Conservation (phyloP, 768 basidiomycete genomes). For the Tulasnella sp. region DNA sequence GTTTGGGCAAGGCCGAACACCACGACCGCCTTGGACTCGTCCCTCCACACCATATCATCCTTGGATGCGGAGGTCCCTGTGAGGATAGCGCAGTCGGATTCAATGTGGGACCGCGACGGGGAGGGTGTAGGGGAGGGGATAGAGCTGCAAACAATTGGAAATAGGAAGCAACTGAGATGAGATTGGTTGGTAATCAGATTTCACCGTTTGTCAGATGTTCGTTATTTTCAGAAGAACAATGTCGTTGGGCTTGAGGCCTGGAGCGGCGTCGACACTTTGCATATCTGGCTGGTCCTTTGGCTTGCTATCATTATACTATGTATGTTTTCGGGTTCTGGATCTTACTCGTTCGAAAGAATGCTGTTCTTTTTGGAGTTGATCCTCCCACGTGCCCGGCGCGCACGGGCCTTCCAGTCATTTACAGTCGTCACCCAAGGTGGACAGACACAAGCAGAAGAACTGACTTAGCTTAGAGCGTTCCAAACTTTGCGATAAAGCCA, state of each 20-base stretch:
- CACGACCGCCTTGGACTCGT: neutral
- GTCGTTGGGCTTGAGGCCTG: too few relatives aligned
- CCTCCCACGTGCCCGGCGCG: too few relatives aligned
- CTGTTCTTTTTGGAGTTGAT: too few relatives aligned
- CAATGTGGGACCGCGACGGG: neutral
- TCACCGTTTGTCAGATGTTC: neutral
- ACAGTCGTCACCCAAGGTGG: too few relatives aligned
- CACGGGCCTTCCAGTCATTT: too few relatives aligned
- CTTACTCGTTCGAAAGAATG: too few relatives aligned
- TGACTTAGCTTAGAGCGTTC: too few relatives aligned
- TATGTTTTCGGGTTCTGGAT: too few relatives aligned
- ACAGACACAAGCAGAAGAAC: too few relatives aligned
- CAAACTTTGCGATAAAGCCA: too few relatives aligned
- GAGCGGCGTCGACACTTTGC: neutral
- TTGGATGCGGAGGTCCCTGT: neutral
- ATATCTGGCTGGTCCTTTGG: too few relatives aligned
- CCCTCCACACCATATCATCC: neutral
- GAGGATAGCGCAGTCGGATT: neutral
- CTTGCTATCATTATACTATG: too few relatives aligned
- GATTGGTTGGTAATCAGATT: neutral
- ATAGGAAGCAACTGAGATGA: neutral
- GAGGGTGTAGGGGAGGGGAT: neutral
- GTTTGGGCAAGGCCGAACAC: neutral
- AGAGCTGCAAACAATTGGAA: neutral
- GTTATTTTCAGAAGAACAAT: neutral